phyloP scores from a whole-genome alignment of 2,329 filamentous ascomycete genomes.

The Cyanodermella asteris region DNA sequence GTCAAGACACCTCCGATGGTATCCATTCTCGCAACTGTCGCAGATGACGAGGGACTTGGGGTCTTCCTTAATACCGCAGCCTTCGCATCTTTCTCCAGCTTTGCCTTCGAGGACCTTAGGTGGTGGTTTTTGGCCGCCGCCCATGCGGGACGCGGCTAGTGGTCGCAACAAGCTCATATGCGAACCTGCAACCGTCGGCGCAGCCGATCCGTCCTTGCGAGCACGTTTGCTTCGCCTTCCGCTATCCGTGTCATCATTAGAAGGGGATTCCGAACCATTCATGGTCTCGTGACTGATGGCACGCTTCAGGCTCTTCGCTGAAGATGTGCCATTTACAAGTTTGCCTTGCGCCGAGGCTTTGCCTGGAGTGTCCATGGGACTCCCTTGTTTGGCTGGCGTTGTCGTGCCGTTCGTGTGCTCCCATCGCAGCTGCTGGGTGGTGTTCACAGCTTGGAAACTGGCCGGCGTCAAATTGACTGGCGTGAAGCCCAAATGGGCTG shows the following conservation, averaged over 20 bases:
- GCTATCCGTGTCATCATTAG: slow-evolving; percentile 37
- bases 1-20: slow-evolving; percentile 73
- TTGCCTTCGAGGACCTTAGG: slow-evolving; percentile 21
- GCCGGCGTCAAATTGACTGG: slow-evolving; percentile 40
- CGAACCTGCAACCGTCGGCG: slow-evolving; percentile 77
- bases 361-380: slow-evolving; percentile 2
- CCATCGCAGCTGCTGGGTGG: slow-evolving; percentile 26
- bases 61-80: slow-evolving; percentile 62
- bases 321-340: too few species aligned
- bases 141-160: slow-evolving; percentile 43
- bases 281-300: slow-evolving; percentile 41
- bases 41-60: slow-evolving; percentile 51
- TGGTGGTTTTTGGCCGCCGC: slow-evolving; percentile 37
- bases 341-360: too few species aligned
- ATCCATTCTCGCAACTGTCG: slow-evolving; percentile 79
- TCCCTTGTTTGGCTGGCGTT: slow-evolving; percentile 18
- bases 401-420: slow-evolving; percentile 35
- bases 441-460: slow-evolving; percentile 39
- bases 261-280: slow-evolving; percentile 18
- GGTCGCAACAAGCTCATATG: slow-evolving; percentile 91
- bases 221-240: slow-evolving; percentile 79
- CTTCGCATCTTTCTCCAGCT: slow-evolving; percentile 45
- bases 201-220: slow-evolving; percentile 42
- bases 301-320: slow-evolving; percentile 53
- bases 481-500: too few species aligned